Base-by-base conservation (phyloP, 2,329 filamentous ascomycete species). In the Xylariomycetidae sp. region DNA sequence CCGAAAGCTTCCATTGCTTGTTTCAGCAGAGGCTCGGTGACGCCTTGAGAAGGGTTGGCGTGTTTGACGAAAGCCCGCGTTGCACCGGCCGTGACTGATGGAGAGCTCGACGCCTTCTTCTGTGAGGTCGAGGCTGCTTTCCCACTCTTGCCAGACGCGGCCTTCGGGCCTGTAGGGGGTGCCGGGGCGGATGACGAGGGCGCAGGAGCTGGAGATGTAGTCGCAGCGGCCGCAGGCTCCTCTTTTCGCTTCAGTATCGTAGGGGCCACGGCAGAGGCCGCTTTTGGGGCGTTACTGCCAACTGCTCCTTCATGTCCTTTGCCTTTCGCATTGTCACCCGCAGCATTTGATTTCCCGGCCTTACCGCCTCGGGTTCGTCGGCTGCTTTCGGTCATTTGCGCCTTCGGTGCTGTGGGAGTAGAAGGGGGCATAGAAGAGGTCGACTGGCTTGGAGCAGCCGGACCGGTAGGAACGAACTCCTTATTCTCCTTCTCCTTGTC, bases 11-110 rank as follows among this genome's bases (percentile, higher is more conserved):
- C 72, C 54, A 96, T 77, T 1, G 84, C 79, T 46, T 82, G 74
- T 48, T 82, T 79, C 2, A 96, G 75, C 0, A 88, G 62, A 0
- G 81, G 65, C 53, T 95, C 90, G 0, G 87, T 95, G 29, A 95
- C 85, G 10, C 90, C 90, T 54, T 95, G 90, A 0, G 88, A 92
- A 9, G 86, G 78, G 54, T 93, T 95, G 32, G 82, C 83, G 48
- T 88, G 82, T 58, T 89, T 89, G 40, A 89, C 66, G 52, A 89
- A 89, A 14, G 79, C 83, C 30, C 84, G 81, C 12, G 73, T 76
- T 6, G 72, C 72, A 8, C 72, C 70, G 2, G 66, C 42, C 3
- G 60, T 60, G 6, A 59, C 48, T 15, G 45, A 42, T 15, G 52
- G 39, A 31, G 45, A 41, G 19, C 43, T 19, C 33, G 52, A 43